phyloP scores from a whole-genome alignment of 768 basidiomycete genomes.

The Boletus huronensis region DNA sequence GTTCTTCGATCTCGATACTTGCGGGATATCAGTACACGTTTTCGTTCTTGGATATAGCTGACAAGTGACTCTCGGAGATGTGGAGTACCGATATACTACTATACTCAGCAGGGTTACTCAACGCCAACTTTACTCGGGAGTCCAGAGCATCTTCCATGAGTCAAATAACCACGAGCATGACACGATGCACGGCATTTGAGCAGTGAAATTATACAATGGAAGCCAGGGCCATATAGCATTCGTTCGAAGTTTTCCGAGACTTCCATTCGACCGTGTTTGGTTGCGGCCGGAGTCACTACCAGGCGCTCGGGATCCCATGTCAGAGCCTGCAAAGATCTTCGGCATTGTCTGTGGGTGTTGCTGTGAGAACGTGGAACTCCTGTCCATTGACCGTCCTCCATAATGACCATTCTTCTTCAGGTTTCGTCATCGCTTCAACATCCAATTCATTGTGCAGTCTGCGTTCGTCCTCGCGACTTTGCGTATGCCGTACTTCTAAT shows the following conservation, averaged over 20 bases:
- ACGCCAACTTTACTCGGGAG: not conserved
- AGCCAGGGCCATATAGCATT: not conserved
- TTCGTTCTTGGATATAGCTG: not conserved
- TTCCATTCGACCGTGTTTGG: not conserved
- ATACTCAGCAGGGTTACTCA: not conserved
- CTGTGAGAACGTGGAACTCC: conserved; percentile 4
- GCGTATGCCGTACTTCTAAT: not conserved
- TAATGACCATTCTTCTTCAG: conserved; percentile 1
- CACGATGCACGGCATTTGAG: not conserved
- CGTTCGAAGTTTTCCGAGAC: not conserved
- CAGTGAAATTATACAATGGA: not conserved
- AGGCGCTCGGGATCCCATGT: not conserved
- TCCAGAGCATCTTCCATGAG: not conserved
- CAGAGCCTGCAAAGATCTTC: conserved; percentile 1
- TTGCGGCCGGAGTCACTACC: not conserved
- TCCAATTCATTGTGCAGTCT: conserved; percentile 10
- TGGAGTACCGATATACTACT: not conserved
- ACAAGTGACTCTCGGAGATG: not conserved
- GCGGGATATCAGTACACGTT: not conserved
- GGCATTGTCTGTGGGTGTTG: conserved; percentile 12
- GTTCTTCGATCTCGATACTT: not conserved
- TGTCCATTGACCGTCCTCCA: not conserved
- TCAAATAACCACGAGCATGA: not conserved
- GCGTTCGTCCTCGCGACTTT: conserved; percentile 7
- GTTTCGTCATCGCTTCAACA: conserved; percentile 6